Percentiles rank a stretch among this genome's conserved stretches.
Conservation (phyloP, 2,329 filamentous ascomycete genomes). For the Monilinia laxa region DNA sequence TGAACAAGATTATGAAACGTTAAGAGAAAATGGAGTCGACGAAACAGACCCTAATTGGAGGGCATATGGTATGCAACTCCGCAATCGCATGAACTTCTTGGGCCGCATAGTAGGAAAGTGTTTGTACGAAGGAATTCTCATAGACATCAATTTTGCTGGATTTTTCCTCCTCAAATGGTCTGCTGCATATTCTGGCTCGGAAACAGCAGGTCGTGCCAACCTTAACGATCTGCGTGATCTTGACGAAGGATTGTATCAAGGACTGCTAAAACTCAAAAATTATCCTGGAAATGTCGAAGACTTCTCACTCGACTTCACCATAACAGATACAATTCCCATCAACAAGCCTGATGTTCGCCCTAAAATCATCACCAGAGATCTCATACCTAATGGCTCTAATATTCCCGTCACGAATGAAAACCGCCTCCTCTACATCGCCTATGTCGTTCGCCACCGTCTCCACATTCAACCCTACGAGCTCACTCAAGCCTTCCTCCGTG, state of each 20-base stretch:
- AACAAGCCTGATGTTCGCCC: slow-evolving; percentile 46
- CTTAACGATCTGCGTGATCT: slow-evolving; percentile 92
- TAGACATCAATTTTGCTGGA: slow-evolving; percentile 88
- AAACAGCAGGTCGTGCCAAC: slow-evolving; percentile 79
- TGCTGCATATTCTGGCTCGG: slow-evolving; percentile 65
- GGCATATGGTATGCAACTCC: slow-evolving; percentile 56
- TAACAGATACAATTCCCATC: slow-evolving; percentile 67
- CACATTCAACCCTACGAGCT: slow-evolving; percentile 77
- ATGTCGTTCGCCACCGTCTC: slow-evolving; percentile 83
- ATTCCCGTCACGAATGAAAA: slow-evolving; percentile 87
- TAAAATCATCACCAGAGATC: slow-evolving; percentile 68
- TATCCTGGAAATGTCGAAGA: slow-evolving; percentile 78
- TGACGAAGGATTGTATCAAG: slow-evolving; percentile 87
- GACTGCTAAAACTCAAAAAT: slow-evolving; percentile 79
- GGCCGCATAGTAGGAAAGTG: slow-evolving; percentile 94
- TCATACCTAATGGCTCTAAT: slow-evolving; percentile 75
- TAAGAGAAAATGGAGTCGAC: slow-evolving; percentile 52
- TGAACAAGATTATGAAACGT: slow-evolving; percentile 63
- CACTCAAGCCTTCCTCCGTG: slow-evolving; percentile 82
- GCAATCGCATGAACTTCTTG: slow-evolving; percentile 83
- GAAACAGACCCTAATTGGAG: slow-evolving; percentile 59
- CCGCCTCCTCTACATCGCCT: slow-evolving; percentile 88
- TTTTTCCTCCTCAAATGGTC: slow-evolving; percentile 98
- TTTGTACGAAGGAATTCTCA: slow-evolving; percentile 92
- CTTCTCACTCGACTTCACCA: slow-evolving; percentile 83